Base-by-base conservation (phyloP, 2,329 filamentous ascomycete genomes). In the Claviceps maximensis region DNA sequence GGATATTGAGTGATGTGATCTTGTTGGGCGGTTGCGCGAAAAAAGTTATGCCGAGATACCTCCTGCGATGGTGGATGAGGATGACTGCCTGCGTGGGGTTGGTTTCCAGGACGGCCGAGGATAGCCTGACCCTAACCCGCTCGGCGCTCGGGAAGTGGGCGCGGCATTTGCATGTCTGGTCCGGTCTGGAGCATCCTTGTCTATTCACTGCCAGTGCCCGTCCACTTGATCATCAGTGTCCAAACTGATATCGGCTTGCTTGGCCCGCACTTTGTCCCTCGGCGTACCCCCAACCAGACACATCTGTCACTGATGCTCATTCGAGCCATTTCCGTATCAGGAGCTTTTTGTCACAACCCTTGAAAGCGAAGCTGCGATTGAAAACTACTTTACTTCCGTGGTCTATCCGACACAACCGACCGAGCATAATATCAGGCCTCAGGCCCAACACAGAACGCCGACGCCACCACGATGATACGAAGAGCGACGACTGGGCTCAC, bases 401-500 rank as follows among this genome's bases (percentile, higher is more conserved):
- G 42, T 4, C 15, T 7, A 4, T 23, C 7, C 15, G 23, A 41
- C 40, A 19, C 21, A 40, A 40, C 49, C 40, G 42, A 31, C 17
- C 8, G 21, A 47, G 27, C 15, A 33, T 10, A 3, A 29, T 15
- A 47, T 12, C 29, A 9, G 27, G n/a, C n/a, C n/a, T n/a, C n/a
- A 17, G 4, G 12, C 3, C 17, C 29, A n/a, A 7, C 9, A 9
- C 45, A 33, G 9, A 19, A 33, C 27, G 45, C 29, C 23, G n/a
- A n/a, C n/a, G 40, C 36, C 36, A 13, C 23, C 47, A 53, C 50
- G 31, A 68, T 65, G 65, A 61, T 70, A 60, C 67, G 65, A 53
- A 63, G 63, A 57, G 56, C 66, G 54, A 64, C 63, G 42, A 52
- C 63, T n/a, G 56, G 61, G 55, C 60, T 65, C 53, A 59, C 65